These are phyloP conservation scores for Orychophragmus violaceus DNA, from an alignment of 345 rosid genomes.

Conservation along the genomic window DNA sequence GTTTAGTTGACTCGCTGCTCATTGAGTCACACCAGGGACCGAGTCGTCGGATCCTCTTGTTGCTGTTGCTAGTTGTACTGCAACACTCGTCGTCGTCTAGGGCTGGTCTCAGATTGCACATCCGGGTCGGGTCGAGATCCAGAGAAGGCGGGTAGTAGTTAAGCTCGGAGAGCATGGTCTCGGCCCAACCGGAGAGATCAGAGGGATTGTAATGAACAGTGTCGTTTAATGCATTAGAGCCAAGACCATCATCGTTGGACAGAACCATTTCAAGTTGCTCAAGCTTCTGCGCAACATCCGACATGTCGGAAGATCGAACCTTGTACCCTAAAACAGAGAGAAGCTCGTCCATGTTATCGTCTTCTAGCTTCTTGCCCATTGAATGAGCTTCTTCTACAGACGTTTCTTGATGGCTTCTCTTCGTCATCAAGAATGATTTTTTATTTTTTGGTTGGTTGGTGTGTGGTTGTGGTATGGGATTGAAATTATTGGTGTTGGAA, in stretches of 20 bases:
- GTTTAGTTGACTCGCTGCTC: conserved; percentile 35
- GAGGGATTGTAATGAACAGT: conserved; percentile 81
- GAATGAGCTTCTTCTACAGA: conserved; percentile 29
- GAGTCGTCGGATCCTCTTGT: conserved; percentile 42
- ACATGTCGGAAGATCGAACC: conserved; percentile 79
- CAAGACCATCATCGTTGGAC: conserved; percentile 50
- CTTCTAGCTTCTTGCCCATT: conserved; percentile 29
- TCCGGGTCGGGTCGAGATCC: conserved; percentile 6
- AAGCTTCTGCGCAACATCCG: conserved; percentile 73
- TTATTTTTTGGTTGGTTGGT: conserved; percentile 3
- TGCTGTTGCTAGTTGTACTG: conserved; percentile 3
- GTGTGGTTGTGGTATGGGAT: conserved; percentile 1
- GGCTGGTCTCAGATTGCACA: conserved; percentile 49
- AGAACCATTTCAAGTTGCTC: conserved; percentile 77
- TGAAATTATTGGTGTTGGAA: conserved; percentile 16
- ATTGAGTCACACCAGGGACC: conserved; percentile 1
- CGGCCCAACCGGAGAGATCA: conserved; percentile 62
- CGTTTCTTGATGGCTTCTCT: conserved; percentile 50
- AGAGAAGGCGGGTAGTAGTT: conserved; percentile 32
- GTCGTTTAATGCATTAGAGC: conserved; percentile 39
- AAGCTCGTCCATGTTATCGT: conserved; percentile 76
- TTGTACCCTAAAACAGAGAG: conserved; percentile 75
- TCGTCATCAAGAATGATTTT: conserved; percentile 35
- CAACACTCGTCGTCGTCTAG: conserved; percentile 28
- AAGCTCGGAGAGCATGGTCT: conserved; percentile 61